Percentiles rank a stretch among this genome's conserved stretches.
Evolutionary conservation across 192 early-diverging fungal species (phyloP).

Genomic region (Phycomyces nitens): DNA sequence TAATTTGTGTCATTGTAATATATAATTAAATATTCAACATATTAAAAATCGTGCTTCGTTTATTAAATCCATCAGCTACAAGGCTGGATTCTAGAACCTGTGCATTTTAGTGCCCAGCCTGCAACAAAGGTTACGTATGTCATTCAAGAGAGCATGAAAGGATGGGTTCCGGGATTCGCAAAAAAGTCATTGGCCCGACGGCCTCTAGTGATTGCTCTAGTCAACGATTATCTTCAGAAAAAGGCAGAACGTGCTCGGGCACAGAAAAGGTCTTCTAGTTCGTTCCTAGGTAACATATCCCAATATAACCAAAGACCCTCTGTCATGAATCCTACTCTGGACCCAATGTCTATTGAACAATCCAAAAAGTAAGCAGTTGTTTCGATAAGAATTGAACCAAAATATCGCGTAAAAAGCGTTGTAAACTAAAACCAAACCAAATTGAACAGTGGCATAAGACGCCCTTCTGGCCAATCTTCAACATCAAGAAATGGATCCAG

Average conservation of each 20-base stretch:
- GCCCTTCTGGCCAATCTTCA: neutral
- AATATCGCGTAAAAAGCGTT: neutral
- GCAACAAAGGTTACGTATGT: conserved; percentile 53
- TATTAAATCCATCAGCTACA: conserved; percentile 33
- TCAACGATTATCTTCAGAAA: conserved; percentile 51
- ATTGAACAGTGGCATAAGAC: neutral
- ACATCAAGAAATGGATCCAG: conserved; percentile 6
- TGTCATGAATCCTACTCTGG: conserved; percentile 18
- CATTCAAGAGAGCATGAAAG: conserved; percentile 48
- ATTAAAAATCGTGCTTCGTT: neutral
- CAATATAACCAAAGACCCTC: conserved; percentile 31
- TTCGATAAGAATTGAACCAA: neutral
- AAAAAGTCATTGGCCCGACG: conserved; percentile 47
- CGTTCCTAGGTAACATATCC: conserved; percentile 21
- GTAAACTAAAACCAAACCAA: neutral
- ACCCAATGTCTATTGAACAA: neutral
- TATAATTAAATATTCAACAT: conserved; percentile 5
- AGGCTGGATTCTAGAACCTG: conserved; percentile 56
- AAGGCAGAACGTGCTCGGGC: conserved; percentile 36
- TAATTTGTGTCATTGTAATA: conserved; percentile 2
- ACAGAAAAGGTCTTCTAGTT: conserved; percentile 24
- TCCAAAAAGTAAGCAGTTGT: neutral
- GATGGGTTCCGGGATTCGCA: conserved; percentile 58
- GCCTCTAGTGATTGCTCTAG: conserved; percentile 46
- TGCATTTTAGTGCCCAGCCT: conserved; percentile 36